Evolutionary conservation across 2,329 filamentous ascomycete species (phyloP).

Genomic region (Fusarium beomiforme): DNA sequence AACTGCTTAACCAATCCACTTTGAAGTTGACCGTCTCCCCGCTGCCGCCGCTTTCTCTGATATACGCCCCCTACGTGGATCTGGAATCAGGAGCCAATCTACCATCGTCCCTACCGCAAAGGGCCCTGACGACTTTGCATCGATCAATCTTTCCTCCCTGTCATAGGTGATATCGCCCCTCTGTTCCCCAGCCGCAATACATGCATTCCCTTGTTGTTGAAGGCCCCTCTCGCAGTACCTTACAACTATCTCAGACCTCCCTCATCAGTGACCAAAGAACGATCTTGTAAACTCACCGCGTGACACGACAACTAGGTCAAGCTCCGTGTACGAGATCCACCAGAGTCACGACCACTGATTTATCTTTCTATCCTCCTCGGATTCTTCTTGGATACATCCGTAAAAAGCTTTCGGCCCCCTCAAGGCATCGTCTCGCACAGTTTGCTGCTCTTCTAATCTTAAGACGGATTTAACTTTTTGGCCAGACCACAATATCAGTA

Average conservation of each 20-base stretch:
- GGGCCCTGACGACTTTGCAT: constrained; percentile 30
- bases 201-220: constrained; percentile 34
- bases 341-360: constrained; percentile 10
- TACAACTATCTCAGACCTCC: constrained; percentile 32
- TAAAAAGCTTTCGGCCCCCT: background rate
- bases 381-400: background rate
- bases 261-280: constrained; percentile 30
- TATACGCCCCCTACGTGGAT: constrained; percentile 35
- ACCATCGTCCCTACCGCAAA: constrained; percentile 33
- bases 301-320: constrained; percentile 29
- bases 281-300: constrained; percentile 34
- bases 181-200: constrained; percentile 34
- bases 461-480: constrained; percentile 24
- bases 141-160: constrained; percentile 38
- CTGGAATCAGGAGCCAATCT: constrained; percentile 30
- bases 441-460: constrained; percentile 31
- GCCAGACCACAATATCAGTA: constrained; percentile 19
- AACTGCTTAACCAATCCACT: constrained; percentile 28
- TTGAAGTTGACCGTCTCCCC: constrained; percentile 23
- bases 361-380: background rate
- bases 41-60: constrained; percentile 26
- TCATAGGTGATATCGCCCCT: constrained; percentile 31
- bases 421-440: constrained; percentile 11
- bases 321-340: constrained; percentile 32
- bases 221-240: constrained; percentile 31